Evolutionary conservation across 768 basidiomycete genomes (phyloP), one percentile per base, ranked within the genome.

Genomic region (Agrocybe praecox): DNA sequence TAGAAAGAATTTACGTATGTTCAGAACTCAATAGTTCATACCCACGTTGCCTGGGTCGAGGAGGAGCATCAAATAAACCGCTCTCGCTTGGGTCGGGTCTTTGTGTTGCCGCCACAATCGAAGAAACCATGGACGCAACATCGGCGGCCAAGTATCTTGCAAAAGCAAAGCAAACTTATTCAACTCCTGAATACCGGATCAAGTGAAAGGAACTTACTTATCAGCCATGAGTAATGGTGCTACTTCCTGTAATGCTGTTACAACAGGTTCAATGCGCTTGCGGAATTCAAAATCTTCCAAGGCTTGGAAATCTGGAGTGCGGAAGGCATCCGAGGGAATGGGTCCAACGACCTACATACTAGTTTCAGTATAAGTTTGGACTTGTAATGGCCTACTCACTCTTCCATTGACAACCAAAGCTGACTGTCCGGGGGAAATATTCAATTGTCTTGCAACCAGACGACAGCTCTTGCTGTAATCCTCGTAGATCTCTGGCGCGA

Each of bases 331-430:
- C 1, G 72, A 62, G 11, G 72, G 70, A 34, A 97, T 74, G 0
- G 93, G 92, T 0, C 92, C 92, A 23, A 98, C 74, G 50, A 96
- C 71, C 95, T 96, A 62, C 2, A 46, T 15, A 54, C 33, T 23
- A 40, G n/a, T 7, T 14, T 18, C 2, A 32, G 12, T 26, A 51
- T 55, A 44, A 52, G 29, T 42, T 19, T 34, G 56, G 49, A 17
- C 24, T n/a, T 9, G 21, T n/a, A 14, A 15, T 14, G 3, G 33
- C 56, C 15, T 8, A 74, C 89, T 68, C 66, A 96, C 94, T 29
- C 96, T 79, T 22, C 96, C 96, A 62, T 97, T 97, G 50, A 92
- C 74, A 33, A 96, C 58, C 34, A 98, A 56, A 0, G 81, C 91
- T 19, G 76, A 76, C 55, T 87, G 72, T 0, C 88, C 89, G 1